These are phyloP conservation scores for Cordyceps cateniannulata DNA, from an alignment of 2,329 filamentous ascomycete species.

Conservation along the genomic window DNA sequence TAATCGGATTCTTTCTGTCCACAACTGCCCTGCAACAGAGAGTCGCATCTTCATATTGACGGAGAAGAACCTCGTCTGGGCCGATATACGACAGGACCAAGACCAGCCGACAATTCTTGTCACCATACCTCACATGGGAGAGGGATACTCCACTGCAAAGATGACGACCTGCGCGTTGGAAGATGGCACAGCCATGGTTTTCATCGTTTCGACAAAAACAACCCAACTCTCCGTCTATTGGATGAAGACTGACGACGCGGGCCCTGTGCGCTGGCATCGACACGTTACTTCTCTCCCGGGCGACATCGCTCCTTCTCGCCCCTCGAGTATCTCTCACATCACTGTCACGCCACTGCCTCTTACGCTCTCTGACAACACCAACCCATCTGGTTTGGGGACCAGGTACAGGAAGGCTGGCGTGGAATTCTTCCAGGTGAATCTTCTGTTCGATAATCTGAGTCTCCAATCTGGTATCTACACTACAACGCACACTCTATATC, in stretches of 20 bases:
- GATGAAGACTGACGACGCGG: slow-evolving; percentile 20
- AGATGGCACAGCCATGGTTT: slow-evolving; percentile 23
- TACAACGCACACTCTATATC: slow-evolving; percentile 18
- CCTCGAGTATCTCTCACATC: slow-evolving; percentile 20
- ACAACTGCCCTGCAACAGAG: not conserved
- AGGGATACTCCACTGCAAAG: slow-evolving; percentile 5
- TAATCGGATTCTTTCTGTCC: not conserved
- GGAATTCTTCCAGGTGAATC: slow-evolving; percentile 41
- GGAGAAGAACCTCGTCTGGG: slow-evolving; percentile 4
- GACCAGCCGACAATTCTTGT: not conserved
- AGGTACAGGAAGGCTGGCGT: slow-evolving; percentile 28
- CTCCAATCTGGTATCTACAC: slow-evolving; percentile 34
- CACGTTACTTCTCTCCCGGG: slow-evolving; percentile 25
- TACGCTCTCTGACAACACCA: not conserved
- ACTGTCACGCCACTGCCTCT: slow-evolving; percentile 24
- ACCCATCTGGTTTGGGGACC: slow-evolving; percentile 20
- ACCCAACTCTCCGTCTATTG: slow-evolving; percentile 30
- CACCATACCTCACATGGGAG: slow-evolving; percentile 5
- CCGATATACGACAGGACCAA: not conserved
- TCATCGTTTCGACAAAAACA: slow-evolving; percentile 26
- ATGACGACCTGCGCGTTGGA: slow-evolving; percentile 23
- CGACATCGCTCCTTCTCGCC: slow-evolving; percentile 2
- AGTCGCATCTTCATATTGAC: slow-evolving; percentile 12
- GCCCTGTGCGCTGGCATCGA: slow-evolving; percentile 32
- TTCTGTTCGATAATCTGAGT: slow-evolving; percentile 36